These are phyloP conservation scores for Yarrowia deformans DNA, from an alignment of 805 yeast genomes.

Conservation along the genomic window DNA sequence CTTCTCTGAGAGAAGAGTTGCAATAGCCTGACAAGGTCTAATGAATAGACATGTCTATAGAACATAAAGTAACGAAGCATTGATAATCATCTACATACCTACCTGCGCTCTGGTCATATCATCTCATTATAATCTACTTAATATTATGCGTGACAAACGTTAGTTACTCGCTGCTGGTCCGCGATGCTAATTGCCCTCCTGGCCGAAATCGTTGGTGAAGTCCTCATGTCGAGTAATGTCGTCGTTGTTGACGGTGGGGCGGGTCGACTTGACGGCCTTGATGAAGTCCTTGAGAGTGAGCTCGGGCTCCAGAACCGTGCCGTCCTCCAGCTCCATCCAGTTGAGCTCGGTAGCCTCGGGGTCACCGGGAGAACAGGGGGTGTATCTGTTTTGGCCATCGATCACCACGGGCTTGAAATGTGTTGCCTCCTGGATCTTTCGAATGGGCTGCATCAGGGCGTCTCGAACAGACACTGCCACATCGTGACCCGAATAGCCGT, in stretches of 20 bases:
- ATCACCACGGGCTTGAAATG: slow-evolving; percentile 71
- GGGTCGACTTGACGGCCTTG: slow-evolving; percentile 85
- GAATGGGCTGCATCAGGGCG: slow-evolving; percentile 96
- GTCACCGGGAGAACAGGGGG: slow-evolving; percentile 99
- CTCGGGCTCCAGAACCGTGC: slow-evolving; percentile 88
- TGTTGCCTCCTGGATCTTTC: slow-evolving; percentile 94
- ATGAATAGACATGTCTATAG: neutral
- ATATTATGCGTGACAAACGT: slow-evolving; percentile 35
- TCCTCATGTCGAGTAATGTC: slow-evolving; percentile 84
- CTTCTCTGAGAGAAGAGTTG: slow-evolving; percentile 53
- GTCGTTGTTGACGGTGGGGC: slow-evolving; percentile 91
- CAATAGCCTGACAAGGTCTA: neutral
- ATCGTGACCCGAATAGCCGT: slow-evolving; percentile 98
- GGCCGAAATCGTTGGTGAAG: slow-evolving; percentile 95
- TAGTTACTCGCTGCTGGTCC: slow-evolving; percentile 28
- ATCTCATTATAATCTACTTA: slow-evolving; percentile 31
- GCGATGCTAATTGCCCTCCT: slow-evolving; percentile 78
- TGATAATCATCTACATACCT: too few relatives aligned
- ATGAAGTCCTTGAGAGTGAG: slow-evolving; percentile 90
- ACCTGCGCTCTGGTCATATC: slow-evolving; percentile 34
- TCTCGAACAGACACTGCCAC: slow-evolving; percentile 95
- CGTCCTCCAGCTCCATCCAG: slow-evolving; percentile 92
- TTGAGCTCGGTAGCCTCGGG: slow-evolving; percentile 82
- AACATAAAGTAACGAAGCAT: slow-evolving; percentile 24
- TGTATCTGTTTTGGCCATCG: slow-evolving; percentile 56